A percentile compares a stretch with the other conserved stretches of the same genome.
Evolutionary conservation across 2,329 filamentous ascomycete species (phyloP).

Genomic region (Cladosporium sp.): DNA sequence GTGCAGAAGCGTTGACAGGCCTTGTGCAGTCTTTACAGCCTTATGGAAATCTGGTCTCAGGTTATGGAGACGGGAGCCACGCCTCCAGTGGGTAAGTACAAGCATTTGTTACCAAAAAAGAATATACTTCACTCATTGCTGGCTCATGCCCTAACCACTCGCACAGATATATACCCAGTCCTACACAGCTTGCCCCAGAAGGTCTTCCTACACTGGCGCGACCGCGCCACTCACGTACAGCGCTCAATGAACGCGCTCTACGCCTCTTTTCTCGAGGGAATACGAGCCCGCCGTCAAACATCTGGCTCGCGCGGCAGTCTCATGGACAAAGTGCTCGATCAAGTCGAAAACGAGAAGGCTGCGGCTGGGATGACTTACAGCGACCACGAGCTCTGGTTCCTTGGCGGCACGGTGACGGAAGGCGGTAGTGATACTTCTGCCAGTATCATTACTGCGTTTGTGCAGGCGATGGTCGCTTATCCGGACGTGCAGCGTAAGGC

Average conservation of each 20-base stretch:
- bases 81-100: slow-evolving; percentile 48
- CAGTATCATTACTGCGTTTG: slow-evolving; percentile 39
- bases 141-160: neutral
- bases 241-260: slow-evolving; percentile 47
- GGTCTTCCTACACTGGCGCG: slow-evolving; percentile 43
- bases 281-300: slow-evolving; percentile 37
- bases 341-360: slow-evolving; percentile 29
- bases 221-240: slow-evolving; percentile 40
- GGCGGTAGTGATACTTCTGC: slow-evolving; percentile 45
- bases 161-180: slow-evolving; percentile 39
- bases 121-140: neutral
- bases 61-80: slow-evolving; percentile 51
- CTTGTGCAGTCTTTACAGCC: slow-evolving; percentile 37
- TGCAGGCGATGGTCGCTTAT: slow-evolving; percentile 37
- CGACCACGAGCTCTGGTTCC: slow-evolving; percentile 41
- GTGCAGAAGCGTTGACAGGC: too few species aligned
- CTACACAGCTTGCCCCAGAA: slow-evolving; percentile 46
- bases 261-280: slow-evolving; percentile 37
- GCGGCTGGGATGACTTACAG: slow-evolving; percentile 27
- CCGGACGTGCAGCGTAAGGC: slow-evolving; percentile 34
- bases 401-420: slow-evolving; percentile 39
- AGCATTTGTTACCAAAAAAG: neutral
- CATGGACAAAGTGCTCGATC: slow-evolving; percentile 46
- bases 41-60: slow-evolving; percentile 47
- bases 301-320: slow-evolving; percentile 35